A percentile compares a stretch with the other conserved stretches of the same genome.
Evolutionary conservation across 495 filamentous ascomycete genomes (phyloP).

Genomic region (Penicillium tannophilum): DNA sequence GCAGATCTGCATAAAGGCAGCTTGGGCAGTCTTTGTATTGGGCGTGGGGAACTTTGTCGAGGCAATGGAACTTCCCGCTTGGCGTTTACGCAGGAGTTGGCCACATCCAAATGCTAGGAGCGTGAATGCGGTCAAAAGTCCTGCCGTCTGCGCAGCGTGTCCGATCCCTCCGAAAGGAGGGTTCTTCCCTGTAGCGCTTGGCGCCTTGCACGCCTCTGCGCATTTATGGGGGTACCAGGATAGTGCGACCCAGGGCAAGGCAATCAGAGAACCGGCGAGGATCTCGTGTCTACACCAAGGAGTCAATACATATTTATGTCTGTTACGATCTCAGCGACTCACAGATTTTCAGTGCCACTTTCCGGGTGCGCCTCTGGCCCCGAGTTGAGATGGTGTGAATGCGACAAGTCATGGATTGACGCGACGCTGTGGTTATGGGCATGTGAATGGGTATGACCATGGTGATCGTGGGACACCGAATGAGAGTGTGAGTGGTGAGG

Average conservation of each 20-base stretch:
- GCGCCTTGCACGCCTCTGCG: slow-evolving; percentile 14
- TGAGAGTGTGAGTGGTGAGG: slow-evolving; percentile 34
- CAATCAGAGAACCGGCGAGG: slow-evolving; percentile 32
- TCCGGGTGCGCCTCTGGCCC: slow-evolving; percentile 1
- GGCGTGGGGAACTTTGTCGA: slow-evolving; percentile 22
- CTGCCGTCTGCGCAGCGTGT: slow-evolving; percentile 21
- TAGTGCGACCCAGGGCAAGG: slow-evolving; percentile 44
- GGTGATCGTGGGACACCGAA: slow-evolving; percentile 25
- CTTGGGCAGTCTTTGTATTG: slow-evolving; percentile 16
- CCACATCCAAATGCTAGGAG: slow-evolving; percentile 34
- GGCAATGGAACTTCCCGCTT: slow-evolving; percentile 11
- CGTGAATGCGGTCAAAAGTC: slow-evolving; percentile 27
- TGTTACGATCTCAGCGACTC: slow-evolving; percentile 10
- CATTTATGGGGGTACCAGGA: slow-evolving; percentile 45
- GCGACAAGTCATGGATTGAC: slow-evolving; percentile 10
- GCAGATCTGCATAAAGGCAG: slow-evolving; percentile 27
- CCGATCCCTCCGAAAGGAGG: slow-evolving; percentile 7
- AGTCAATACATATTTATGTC: slow-evolving; percentile 15
- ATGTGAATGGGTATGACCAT: slow-evolving; percentile 19
- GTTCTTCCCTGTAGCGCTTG: neutral
- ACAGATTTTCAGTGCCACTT: slow-evolving; percentile 16
- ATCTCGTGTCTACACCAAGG: slow-evolving; percentile 32
- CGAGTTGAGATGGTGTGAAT: slow-evolving; percentile 14
- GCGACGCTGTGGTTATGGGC: slow-evolving; percentile 24
- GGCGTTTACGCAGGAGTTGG: slow-evolving; percentile 22